Conservation (phyloP, 768 basidiomycete species). For the Asterophora parasitica region DNA sequence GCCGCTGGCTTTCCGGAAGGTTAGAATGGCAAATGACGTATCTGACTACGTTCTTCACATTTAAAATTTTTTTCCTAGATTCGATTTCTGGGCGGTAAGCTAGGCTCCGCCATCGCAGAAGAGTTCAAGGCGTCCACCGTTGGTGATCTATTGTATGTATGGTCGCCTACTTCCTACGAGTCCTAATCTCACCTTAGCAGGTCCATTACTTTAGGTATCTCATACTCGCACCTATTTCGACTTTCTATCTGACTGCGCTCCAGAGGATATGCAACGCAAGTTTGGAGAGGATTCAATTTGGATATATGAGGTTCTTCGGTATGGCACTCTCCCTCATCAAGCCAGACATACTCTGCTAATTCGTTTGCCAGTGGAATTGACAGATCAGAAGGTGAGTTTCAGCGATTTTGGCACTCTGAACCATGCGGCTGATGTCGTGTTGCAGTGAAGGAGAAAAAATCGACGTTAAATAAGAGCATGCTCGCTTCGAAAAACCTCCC, state of each 20-base stretch:
- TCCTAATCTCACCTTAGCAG: slow-evolving; percentile 26
- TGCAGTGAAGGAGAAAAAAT: slow-evolving; percentile 85
- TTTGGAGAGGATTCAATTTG: slow-evolving; percentile 84
- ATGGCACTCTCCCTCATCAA: slow-evolving; percentile 15
- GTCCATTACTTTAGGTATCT: slow-evolving; percentile 51
- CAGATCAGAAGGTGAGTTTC: slow-evolving; percentile 67
- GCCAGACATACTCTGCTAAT: background rate
- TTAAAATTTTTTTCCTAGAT: slow-evolving; percentile 46
- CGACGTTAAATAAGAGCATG: slow-evolving; percentile 84
- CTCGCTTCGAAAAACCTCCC: slow-evolving; percentile 93
- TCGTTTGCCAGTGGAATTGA: slow-evolving; percentile 67
- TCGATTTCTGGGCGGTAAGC: slow-evolving; percentile 90
- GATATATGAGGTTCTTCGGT: slow-evolving; percentile 91
- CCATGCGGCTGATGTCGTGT: slow-evolving; percentile 3
- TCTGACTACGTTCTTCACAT: background rate
- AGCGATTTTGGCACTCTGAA: background rate
- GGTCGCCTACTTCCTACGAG: background rate
- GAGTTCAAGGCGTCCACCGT: slow-evolving; percentile 90
- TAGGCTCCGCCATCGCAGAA: slow-evolving; percentile 80
- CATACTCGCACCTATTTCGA: background rate
- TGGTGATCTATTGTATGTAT: slow-evolving; percentile 78
- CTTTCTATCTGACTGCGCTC: slow-evolving; percentile 8
- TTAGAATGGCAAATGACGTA: slow-evolving; percentile 18
- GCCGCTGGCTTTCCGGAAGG: slow-evolving; percentile 88
- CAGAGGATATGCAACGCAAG: slow-evolving; percentile 75